These are phyloP conservation scores for Pyricularia pennisetigena DNA, from an alignment of 2,329 filamentous ascomycete genomes.

Conservation along the genomic window DNA sequence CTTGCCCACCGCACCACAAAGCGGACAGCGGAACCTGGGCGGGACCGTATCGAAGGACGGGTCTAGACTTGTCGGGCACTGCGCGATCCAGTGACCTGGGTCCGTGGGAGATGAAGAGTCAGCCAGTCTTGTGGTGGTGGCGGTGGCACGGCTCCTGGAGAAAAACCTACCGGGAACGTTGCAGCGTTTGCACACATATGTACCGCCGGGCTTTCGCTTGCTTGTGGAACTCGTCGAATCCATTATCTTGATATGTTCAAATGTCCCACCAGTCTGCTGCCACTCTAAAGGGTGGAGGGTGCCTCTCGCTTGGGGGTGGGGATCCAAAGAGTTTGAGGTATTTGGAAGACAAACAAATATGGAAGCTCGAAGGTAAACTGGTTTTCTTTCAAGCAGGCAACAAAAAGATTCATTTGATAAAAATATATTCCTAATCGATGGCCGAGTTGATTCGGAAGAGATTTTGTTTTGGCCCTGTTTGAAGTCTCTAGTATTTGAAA, in stretches of 20 bases:
- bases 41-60: constrained; percentile 23
- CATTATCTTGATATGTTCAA: background rate
- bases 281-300: background rate
- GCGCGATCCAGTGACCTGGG: constrained; percentile 26
- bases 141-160: background rate
- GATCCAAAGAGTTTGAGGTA: background rate
- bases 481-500: no score
- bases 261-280: background rate
- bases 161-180: constrained; percentile 16
- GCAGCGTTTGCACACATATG: constrained; percentile 24
- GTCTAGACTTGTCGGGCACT: constrained; percentile 32
- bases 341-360: no score
- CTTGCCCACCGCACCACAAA: constrained; percentile 21
- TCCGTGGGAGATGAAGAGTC: background rate
- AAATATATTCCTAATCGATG: background rate
- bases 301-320: no score
- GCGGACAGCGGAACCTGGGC: constrained; percentile 20
- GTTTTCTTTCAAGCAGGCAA: no score
- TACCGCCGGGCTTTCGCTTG: background rate
- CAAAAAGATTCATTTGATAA: no score
- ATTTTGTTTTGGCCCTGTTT: no score
- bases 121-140: background rate
- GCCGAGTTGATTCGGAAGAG: no score
- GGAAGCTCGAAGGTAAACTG: background rate
- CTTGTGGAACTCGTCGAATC: background rate